phyloP scores from a whole-genome alignment of 1,284 basidiomycete species.

The Cutaneotrichosporon sp. region DNA sequence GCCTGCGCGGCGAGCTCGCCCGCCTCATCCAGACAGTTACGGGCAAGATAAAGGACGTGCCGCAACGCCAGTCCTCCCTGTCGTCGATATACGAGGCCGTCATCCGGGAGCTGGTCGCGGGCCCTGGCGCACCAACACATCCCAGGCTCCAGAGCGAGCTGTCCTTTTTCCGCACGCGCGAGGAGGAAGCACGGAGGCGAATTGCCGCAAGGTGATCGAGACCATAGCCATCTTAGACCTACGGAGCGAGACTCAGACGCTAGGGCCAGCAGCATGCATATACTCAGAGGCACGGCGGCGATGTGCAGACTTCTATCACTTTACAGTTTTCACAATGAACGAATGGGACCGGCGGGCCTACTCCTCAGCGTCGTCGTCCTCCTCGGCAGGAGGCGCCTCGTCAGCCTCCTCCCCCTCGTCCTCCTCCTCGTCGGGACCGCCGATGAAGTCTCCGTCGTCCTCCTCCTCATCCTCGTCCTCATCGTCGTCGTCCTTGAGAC shows the following conservation, averaged over 20 bases:
- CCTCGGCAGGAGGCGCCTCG: constrained; percentile 22
- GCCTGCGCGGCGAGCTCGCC: constrained; percentile 76
- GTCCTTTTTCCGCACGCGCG: constrained; percentile 58
- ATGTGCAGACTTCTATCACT: background rate
- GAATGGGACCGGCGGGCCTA: background rate
- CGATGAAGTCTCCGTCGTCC: constrained; percentile 23
- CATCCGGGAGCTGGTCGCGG: constrained; percentile 65
- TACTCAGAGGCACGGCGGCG: background rate
- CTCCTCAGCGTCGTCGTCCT: constrained; percentile 21
- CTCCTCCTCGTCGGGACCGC: constrained; percentile 21
- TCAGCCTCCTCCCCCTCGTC: constrained; percentile 20
- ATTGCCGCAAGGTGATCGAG: no score
- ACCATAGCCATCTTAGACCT: no score
- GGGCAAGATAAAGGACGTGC: constrained; percentile 56
- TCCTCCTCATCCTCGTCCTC: constrained; percentile 25
- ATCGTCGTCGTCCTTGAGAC: constrained; percentile 20
- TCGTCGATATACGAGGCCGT: constrained; percentile 70
- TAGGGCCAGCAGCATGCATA: background rate
- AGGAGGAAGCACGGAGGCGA: constrained; percentile 56
- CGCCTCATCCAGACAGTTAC: constrained; percentile 71
- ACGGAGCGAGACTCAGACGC: no score
- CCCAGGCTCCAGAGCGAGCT: constrained; percentile 58
- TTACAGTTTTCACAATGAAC: background rate
- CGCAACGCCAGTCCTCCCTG: constrained; percentile 63
- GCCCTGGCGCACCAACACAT: constrained; percentile 53